Percentiles rank a stretch among this genome's conserved stretches.
These are phyloP conservation scores for Warburgia ugandensis DNA, from an alignment of 164 flowering plant species.

Conservation along the genomic window DNA sequence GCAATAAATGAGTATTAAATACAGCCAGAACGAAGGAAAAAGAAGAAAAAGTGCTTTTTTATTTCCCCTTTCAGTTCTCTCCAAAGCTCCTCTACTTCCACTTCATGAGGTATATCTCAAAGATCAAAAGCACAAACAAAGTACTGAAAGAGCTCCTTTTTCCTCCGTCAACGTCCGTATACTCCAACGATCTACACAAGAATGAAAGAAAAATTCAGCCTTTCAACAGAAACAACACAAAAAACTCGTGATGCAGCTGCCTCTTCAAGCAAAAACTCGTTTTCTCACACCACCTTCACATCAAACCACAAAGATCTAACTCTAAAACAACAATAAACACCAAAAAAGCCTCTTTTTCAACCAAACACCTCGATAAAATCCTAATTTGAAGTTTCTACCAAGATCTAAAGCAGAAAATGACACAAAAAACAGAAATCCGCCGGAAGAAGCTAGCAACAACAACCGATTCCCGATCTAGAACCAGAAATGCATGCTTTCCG, in stretches of 20 bases:
- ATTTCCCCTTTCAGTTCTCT: too few species aligned
- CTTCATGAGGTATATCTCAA: too few species aligned
- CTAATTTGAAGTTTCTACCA: neutral
- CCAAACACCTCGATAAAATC: neutral
- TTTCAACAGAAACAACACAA: neutral
- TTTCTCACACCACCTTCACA: too few species aligned
- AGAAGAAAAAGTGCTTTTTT: too few species aligned
- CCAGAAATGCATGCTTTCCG: slow-evolving; percentile 2
- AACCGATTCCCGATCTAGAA: slow-evolving; percentile 5
- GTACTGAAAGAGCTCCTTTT: too few species aligned
- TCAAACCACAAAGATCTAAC: slow-evolving; percentile 3
- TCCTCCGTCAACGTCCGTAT: too few species aligned
- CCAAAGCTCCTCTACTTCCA: too few species aligned
- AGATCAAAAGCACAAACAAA: too few species aligned
- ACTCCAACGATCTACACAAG: neutral
- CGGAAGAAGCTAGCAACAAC: neutral
- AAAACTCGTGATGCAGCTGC: neutral
- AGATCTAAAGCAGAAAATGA: neutral
- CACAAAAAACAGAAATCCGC: neutral
- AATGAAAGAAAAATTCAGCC: neutral
- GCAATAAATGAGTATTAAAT: too few species aligned
- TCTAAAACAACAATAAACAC: too few species aligned
- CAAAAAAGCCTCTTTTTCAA: too few species aligned
- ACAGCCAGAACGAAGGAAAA: too few species aligned
- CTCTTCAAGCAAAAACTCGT: neutral